Base-by-base conservation (phyloP, 2,329 filamentous ascomycete species). In the Piedraia hortae region DNA sequence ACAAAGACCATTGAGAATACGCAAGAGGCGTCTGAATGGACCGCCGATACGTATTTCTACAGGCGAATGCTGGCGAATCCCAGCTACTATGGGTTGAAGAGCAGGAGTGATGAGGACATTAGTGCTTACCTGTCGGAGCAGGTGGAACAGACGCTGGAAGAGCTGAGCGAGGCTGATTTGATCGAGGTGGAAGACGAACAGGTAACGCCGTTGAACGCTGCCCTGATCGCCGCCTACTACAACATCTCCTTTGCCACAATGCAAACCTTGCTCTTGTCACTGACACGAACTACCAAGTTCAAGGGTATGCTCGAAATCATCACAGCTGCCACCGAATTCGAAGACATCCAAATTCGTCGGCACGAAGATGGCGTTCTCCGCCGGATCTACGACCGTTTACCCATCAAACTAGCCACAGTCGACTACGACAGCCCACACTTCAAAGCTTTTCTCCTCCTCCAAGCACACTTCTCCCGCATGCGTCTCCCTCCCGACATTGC, bases 231-330 rank as follows among this genome's bases (percentile, higher is more conserved):
- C 6, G 78, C 85, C 1, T 93, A 97, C 56, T 97, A 97, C 59
- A 93, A 91, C 47, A 90, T 97, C 39, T 91, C 82, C 4, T 93
- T 91, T 50, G 74, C 90, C 44, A 97, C 85, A 3, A 97, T 97
- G 80, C 82, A 97, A 50, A 97, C 85, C 0, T 82, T 97, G 56
- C 55, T 97, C 22, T 56, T 97, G 25, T 97, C 85, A 8, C 59
- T 97, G 20, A 80, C 65, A 24, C 66, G 66, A 18, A 70, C 70
- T 34, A 93, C 80, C 3, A 93, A 90, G 53, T 63, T 97, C 32
- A 97, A 97, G 58, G 78, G 78, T 20, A 80, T 97, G 19, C 56
- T 97, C 24, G 85, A 97, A 46, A 93, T 97, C 36, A 68, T 93
- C 28, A 91, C 85, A 1, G 89, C 85, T 1, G 88, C 88, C 4